These are phyloP conservation scores for Manihot esculenta DNA, from an alignment of 441 rosid species.

Conservation along the genomic window DNA sequence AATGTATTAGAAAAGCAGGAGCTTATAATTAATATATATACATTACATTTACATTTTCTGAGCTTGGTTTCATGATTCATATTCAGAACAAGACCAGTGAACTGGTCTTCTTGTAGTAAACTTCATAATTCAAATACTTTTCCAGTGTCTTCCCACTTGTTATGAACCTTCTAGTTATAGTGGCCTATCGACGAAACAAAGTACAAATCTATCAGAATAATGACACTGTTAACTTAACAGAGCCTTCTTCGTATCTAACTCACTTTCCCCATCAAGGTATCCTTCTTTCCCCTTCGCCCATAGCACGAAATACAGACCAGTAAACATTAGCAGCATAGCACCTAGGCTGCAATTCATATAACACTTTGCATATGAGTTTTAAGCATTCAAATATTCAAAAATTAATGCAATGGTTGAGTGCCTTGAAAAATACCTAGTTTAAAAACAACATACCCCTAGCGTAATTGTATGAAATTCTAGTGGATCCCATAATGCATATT, in stretches of 20 bases:
- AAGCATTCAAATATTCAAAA: too few species aligned
- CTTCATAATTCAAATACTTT: background rate
- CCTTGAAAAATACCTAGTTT: too few species aligned
- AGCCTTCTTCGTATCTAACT: conserved; percentile 57
- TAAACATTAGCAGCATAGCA: conserved; percentile 78
- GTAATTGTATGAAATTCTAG: too few species aligned
- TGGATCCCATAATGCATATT: too few species aligned
- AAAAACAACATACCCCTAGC: too few species aligned
- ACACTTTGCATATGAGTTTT: too few species aligned
- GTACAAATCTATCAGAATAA: background rate
- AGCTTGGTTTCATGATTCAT: too few species aligned
- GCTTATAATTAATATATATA: too few species aligned
- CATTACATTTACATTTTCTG: too few species aligned
- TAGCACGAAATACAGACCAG: conserved; percentile 71
- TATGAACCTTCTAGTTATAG: background rate
- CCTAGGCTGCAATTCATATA: conserved; percentile 49
- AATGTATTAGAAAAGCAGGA: too few species aligned
- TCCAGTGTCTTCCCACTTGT: background rate
- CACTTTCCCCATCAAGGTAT: conserved; percentile 38
- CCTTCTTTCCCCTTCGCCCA: conserved; percentile 95
- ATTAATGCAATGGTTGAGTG: too few species aligned
- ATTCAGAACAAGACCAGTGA: too few species aligned
- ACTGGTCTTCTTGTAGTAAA: background rate
- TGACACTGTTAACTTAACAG: conserved; percentile 48
- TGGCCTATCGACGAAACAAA: background rate